Evolutionary conservation across 805 yeast genomes (phyloP).

Genomic region (Wickerhamomyces bovis): DNA sequence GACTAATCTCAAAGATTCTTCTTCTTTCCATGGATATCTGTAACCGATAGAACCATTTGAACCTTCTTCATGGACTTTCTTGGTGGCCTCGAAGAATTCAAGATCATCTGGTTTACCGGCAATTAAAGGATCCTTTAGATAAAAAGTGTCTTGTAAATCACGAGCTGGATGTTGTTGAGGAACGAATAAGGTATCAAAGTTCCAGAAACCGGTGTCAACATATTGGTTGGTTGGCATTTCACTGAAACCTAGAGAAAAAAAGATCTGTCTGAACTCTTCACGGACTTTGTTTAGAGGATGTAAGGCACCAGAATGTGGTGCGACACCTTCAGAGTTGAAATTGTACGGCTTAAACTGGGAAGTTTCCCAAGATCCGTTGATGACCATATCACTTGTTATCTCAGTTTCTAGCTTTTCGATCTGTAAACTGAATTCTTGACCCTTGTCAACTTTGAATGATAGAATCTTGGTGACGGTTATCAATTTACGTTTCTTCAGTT

Average conservation of each 20-base stretch:
- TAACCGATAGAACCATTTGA: constrained; percentile 94
- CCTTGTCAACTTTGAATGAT: constrained; percentile 73
- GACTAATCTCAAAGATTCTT: constrained; percentile 85
- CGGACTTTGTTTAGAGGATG: constrained; percentile 96
- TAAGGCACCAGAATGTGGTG: constrained; percentile 83
- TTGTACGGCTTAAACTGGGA: constrained; percentile 91
- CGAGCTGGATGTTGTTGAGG: constrained; percentile 99
- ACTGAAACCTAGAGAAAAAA: constrained; percentile 95
- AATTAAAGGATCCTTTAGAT: constrained; percentile 82
- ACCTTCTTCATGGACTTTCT: constrained; percentile 83
- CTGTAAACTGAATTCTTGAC: constrained; percentile 75
- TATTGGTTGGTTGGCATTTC: constrained; percentile 99
- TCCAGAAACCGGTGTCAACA: constrained; percentile 99
- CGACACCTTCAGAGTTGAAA: constrained; percentile 90
- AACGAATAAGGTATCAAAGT: constrained; percentile 91
- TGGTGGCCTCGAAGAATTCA: constrained; percentile 70
- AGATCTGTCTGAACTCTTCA: constrained; percentile 96
- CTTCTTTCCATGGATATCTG: constrained; percentile 95
- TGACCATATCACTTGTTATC: constrained; percentile 88
- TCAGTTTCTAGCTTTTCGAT: constrained; percentile 86
- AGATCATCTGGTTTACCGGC: constrained; percentile 83
- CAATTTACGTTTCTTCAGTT: constrained; percentile 92
- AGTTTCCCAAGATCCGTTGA: constrained; percentile 73
- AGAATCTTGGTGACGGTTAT: constrained; percentile 62
- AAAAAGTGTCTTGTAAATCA: constrained; percentile 97